Percentiles rank a stretch among this genome's conserved stretches.
These are phyloP conservation scores for Endocalyx cinctus DNA, from an alignment of 2,329 filamentous ascomycete species.

Conservation along the genomic window DNA sequence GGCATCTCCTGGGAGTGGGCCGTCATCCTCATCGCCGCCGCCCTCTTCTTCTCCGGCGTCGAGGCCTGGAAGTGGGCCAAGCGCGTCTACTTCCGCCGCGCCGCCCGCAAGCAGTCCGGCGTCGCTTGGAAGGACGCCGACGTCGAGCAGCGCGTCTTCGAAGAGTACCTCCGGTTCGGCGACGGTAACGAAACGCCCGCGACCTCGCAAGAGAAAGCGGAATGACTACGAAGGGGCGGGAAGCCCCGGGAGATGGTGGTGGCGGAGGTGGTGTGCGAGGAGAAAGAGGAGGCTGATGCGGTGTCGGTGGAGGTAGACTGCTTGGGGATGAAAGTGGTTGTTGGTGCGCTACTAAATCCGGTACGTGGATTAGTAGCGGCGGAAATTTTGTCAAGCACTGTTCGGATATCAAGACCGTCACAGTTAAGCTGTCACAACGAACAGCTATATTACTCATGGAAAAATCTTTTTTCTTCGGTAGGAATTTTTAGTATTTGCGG, in stretches of 20 bases:
- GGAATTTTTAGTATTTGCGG: no score
- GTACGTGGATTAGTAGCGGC: no score
- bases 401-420: no score
- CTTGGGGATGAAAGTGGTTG: no score
- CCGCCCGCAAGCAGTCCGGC: constrained; percentile 16
- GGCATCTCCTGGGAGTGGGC: constrained; percentile 61
- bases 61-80: constrained; percentile 58
- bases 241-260: constrained; percentile 8
- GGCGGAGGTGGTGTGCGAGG: background rate
- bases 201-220: background rate
- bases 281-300: background rate
- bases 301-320: background rate
- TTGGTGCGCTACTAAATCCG: no score
- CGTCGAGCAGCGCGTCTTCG: constrained; percentile 36
- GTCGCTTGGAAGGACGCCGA: constrained; percentile 33
- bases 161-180: constrained; percentile 27
- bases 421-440: no score
- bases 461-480: no score
- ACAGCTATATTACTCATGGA: no score
- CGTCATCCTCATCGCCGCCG: constrained; percentile 50
- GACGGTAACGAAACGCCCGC: background rate
- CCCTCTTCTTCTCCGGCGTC: constrained; percentile 53
- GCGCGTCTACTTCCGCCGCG: constrained; percentile 36
- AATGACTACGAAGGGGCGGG: constrained; percentile 22
- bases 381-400: no score